Percentiles rank a stretch among this genome's conserved stretches.
Evolutionary conservation across 306 rosid species (phyloP).

Genomic region (Cyamopsis tetragonoloba): DNA sequence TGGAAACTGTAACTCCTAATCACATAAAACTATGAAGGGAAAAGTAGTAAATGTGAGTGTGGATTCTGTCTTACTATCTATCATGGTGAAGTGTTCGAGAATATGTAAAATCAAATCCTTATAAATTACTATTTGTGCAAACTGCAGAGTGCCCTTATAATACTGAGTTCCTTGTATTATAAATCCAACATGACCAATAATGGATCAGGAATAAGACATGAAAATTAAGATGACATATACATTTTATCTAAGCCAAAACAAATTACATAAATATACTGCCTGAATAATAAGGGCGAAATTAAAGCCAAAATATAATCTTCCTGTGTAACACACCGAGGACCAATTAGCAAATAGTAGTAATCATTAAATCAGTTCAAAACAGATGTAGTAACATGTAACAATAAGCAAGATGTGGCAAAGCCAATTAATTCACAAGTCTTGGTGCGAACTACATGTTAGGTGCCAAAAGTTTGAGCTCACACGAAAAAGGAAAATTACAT

Average conservation of each 20-base stretch:
- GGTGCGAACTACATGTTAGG: constrained; percentile 26
- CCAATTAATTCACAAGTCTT: constrained; percentile 32
- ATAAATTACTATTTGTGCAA: constrained; percentile 23
- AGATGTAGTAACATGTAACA: not conserved
- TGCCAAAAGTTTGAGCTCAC: constrained; percentile 32
- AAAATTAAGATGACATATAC: not conserved
- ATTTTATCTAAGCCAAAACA: not conserved
- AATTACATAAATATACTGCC: not conserved
- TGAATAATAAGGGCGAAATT: not conserved
- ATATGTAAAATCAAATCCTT: not conserved
- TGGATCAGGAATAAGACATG: not conserved
- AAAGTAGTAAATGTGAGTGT: too few relatives aligned
- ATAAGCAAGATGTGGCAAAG: constrained; percentile 36
- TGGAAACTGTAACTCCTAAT: too few relatives aligned
- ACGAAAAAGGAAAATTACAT: constrained; percentile 32
- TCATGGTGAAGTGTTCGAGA: too few relatives aligned
- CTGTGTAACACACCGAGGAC: not conserved
- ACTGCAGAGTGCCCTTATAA: not conserved
- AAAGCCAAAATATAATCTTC: constrained; percentile 2
- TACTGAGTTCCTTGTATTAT: constrained; percentile 8
- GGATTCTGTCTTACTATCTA: too few relatives aligned
- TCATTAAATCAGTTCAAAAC: too few relatives aligned
- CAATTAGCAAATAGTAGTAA: not conserved
- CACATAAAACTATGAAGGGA: too few relatives aligned
- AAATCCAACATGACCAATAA: not conserved